Evolutionary conservation across 202 grass and related monocot species (phyloP).

Genomic region (Saccharum hybrid): DNA sequence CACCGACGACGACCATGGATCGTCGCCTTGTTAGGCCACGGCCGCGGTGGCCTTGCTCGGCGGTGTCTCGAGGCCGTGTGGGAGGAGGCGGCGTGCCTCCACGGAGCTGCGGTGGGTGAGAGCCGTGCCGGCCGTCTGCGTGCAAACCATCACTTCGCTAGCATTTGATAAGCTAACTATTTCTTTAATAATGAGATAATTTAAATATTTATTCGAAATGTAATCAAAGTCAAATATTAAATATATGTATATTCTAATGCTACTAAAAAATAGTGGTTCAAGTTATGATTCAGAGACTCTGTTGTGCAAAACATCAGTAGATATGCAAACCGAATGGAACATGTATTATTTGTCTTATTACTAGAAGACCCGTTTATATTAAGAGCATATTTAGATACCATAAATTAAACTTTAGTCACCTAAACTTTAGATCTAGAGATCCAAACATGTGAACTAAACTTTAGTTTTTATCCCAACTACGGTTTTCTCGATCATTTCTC

Average conservation of each 20-base stretch:
- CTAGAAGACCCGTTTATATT: too few relatives aligned
- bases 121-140: slow-evolving; percentile 28
- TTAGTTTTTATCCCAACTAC: too few relatives aligned
- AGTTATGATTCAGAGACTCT: too few relatives aligned
- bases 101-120: neutral
- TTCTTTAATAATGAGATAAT: neutral
- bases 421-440: too few relatives aligned
- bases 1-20: neutral
- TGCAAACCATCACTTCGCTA: neutral
- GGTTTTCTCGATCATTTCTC: neutral
- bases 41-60: neutral
- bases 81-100: neutral
- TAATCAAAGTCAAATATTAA: neutral
- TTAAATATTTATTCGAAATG: neutral
- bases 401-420: too few relatives aligned
- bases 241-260: neutral
- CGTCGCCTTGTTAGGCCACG: neutral
- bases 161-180: neutral
- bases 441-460: too few relatives aligned
- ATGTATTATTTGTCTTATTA: too few relatives aligned
- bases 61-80: neutral
- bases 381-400: too few relatives aligned
- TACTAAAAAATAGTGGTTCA: neutral
- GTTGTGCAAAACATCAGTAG: too few relatives aligned
- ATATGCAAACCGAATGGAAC: too few relatives aligned